Conservation (phyloP, 768 basidiomycete genomes). For the Xerocomus potaroensis region DNA sequence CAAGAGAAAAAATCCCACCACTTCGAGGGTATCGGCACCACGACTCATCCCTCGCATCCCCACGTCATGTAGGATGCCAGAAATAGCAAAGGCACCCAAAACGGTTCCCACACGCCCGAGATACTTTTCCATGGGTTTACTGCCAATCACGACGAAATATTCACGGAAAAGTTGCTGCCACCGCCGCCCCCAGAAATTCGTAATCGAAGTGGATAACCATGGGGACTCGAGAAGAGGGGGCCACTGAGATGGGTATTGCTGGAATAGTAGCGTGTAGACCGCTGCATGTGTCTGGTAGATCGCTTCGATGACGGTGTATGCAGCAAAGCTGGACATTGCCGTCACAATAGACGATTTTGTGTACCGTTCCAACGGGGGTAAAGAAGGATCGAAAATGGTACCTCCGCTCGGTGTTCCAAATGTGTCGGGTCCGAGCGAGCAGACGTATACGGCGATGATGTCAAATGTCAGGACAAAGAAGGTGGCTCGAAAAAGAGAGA, state of each 20-base stretch:
- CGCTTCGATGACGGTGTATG: slow-evolving; percentile 44
- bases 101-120: slow-evolving; percentile 48
- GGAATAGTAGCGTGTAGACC: slow-evolving; percentile 42
- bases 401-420: slow-evolving; percentile 34
- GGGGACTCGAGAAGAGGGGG: slow-evolving; percentile 60
- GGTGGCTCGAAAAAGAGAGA: slow-evolving; percentile 11
- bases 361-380: slow-evolving; percentile 33
- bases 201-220: slow-evolving; percentile 54
- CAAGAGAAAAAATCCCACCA: slow-evolving; percentile 53
- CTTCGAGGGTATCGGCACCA: slow-evolving; percentile 40
- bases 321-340: slow-evolving; percentile 37
- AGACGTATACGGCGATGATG: not conserved
- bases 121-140: slow-evolving; percentile 37
- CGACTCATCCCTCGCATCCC: slow-evolving; percentile 56
- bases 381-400: slow-evolving; percentile 34
- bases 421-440: slow-evolving; percentile 36
- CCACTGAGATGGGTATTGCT: slow-evolving; percentile 51
- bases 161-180: slow-evolving; percentile 72
- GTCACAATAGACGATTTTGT: slow-evolving; percentile 43
- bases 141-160: slow-evolving; percentile 50
- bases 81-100: slow-evolving; percentile 56
- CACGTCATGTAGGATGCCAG: slow-evolving; percentile 56
- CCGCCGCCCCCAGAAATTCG: slow-evolving; percentile 55
- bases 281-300: slow-evolving; percentile 41
- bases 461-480: slow-evolving; percentile 9